Conservation (phyloP, 2,329 filamentous ascomycete species). For the Fusarium oxysporum region DNA sequence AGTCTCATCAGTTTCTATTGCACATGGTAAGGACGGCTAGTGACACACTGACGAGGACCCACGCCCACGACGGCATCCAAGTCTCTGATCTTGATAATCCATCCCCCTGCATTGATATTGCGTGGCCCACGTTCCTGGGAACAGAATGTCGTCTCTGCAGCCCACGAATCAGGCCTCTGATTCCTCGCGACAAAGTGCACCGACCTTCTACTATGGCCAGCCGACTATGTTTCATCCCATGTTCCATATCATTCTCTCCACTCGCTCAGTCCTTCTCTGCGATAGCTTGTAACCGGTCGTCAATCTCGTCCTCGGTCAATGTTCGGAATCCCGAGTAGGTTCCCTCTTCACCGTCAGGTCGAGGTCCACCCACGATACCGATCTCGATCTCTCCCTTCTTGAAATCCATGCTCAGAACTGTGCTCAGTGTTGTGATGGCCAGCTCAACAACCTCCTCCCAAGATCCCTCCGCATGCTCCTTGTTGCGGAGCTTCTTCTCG, state of each 20-base stretch:
- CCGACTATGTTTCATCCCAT: slow-evolving; percentile 23
- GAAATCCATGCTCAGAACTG: slow-evolving; percentile 97
- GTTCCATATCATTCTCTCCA: slow-evolving; percentile 34
- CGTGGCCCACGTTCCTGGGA: slow-evolving; percentile 39
- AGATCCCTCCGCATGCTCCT: slow-evolving; percentile 88
- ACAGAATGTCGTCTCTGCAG: slow-evolving; percentile 27
- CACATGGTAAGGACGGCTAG: slow-evolving; percentile 44
- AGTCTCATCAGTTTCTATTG: slow-evolving; percentile 44
- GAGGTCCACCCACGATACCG: slow-evolving; percentile 92
- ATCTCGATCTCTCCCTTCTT: slow-evolving; percentile 99
- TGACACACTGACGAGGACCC: slow-evolving; percentile 41
- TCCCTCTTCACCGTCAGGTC: slow-evolving; percentile 84
- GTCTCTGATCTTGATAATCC: slow-evolving; percentile 33
- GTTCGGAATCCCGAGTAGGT: slow-evolving; percentile 84
- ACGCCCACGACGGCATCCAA: slow-evolving; percentile 32
- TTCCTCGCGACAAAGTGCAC: slow-evolving; percentile 18
- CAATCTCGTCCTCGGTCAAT: slow-evolving; percentile 97
- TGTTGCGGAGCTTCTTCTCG: slow-evolving; percentile 99
- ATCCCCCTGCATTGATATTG: slow-evolving; percentile 38
- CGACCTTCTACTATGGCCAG: slow-evolving; percentile 20
- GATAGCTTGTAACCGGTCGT: slow-evolving; percentile 97
- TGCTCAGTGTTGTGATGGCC: slow-evolving; percentile 94
- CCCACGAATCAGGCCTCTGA: slow-evolving; percentile 37
- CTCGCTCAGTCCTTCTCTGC: slow-evolving; percentile 91
- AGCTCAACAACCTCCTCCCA: slow-evolving; percentile 99